Percentiles rank a stretch among this genome's conserved stretches.
These are phyloP conservation scores for Mucuna pruriens DNA, from an alignment of 306 rosid genomes.

Conservation along the genomic window DNA sequence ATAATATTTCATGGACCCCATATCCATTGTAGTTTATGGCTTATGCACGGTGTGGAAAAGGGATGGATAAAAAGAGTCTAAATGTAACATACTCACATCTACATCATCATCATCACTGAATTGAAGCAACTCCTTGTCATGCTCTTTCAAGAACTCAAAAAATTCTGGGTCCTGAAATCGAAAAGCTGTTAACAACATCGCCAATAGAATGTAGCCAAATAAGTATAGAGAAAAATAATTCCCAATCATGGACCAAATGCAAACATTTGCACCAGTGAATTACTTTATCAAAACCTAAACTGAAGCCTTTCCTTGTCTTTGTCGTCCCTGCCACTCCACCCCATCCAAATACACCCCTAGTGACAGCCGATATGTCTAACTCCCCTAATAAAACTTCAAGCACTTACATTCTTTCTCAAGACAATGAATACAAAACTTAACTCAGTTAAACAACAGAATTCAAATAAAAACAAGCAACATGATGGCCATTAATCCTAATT, in stretches of 20 bases:
- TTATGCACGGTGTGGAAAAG: neutral
- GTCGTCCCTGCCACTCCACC: neutral
- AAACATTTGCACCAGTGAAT: neutral
- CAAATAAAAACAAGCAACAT: conserved; percentile 29
- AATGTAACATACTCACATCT: conserved; percentile 59
- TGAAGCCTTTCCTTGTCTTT: neutral
- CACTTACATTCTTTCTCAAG: neutral
- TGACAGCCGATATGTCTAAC: neutral
- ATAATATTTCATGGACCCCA: neutral
- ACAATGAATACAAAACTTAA: conserved; percentile 1
- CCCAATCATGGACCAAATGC: conserved; percentile 23
- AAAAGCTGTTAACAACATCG: conserved; percentile 41
- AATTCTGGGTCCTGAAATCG: conserved; percentile 83
- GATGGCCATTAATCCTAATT: conserved; percentile 5
- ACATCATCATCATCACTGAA: conserved; percentile 71
- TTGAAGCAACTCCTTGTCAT: conserved; percentile 79
- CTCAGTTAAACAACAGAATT: neutral
- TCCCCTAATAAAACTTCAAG: conserved; percentile 27
- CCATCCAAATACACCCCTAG: neutral
- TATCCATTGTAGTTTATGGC: conserved; percentile 15
- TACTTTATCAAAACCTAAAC: conserved; percentile 27
- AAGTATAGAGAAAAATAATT: conserved; percentile 1
- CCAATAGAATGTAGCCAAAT: conserved; percentile 3
- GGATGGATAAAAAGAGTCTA: conserved; percentile 7
- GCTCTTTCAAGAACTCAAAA: conserved; percentile 75